Conservation (phyloP, 768 basidiomycete genomes). For the Podaxis mareebaensis region DNA sequence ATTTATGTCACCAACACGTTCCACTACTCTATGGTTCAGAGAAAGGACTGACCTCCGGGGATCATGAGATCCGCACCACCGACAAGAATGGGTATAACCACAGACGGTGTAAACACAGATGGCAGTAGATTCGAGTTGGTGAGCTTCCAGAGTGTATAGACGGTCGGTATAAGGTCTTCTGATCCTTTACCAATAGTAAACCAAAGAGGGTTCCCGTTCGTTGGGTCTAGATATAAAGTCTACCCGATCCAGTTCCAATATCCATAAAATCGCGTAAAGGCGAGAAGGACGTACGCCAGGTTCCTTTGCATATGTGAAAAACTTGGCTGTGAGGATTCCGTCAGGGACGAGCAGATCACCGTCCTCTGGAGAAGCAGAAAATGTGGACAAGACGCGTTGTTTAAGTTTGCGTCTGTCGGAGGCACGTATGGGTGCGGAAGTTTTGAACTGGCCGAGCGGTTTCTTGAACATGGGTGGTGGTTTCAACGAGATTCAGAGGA, state of each 20-base stretch:
- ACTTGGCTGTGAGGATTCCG: slow-evolving; percentile 67
- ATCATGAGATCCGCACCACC: slow-evolving; percentile 90
- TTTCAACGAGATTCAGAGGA: background rate
- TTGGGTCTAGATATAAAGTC: slow-evolving; percentile 61
- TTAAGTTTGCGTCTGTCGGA: slow-evolving; percentile 75
- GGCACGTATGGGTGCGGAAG: slow-evolving; percentile 71
- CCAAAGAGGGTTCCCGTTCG: slow-evolving; percentile 75
- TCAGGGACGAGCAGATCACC: slow-evolving; percentile 76
- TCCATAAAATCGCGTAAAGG: background rate
- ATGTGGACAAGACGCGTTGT: slow-evolving; percentile 54
- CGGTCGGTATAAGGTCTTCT: slow-evolving; percentile 73
- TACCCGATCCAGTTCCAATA: slow-evolving; percentile 26
- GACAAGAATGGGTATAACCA: slow-evolving; percentile 69
- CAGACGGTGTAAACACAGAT: slow-evolving; percentile 65
- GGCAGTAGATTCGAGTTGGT: slow-evolving; percentile 61
- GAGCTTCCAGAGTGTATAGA: slow-evolving; percentile 78
- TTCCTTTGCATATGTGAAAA: slow-evolving; percentile 63
- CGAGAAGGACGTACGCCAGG: slow-evolving; percentile 52
- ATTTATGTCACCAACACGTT: slow-evolving; percentile 15
- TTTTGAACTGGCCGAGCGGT: slow-evolving; percentile 66
- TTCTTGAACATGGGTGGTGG: slow-evolving; percentile 76
- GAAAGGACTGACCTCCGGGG: slow-evolving; percentile 66
- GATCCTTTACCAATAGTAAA: slow-evolving; percentile 70
- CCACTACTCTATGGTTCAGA: background rate
- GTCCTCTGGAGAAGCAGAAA: slow-evolving; percentile 50